Evolutionary conservation across 164 flowering plant species (phyloP), one percentile per base, ranked within the genome.

Genomic region (Warburgia ugandensis): DNA sequence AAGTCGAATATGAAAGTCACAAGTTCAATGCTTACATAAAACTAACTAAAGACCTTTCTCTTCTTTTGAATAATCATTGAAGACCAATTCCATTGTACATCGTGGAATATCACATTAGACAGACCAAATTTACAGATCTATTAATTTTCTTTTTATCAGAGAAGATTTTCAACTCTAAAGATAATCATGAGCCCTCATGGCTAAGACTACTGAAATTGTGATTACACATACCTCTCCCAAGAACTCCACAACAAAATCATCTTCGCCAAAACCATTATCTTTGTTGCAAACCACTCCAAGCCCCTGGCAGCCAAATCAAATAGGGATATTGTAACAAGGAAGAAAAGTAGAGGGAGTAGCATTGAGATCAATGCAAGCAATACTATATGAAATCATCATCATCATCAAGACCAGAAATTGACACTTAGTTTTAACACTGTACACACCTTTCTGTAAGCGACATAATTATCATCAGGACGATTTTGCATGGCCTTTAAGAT

Each of bases 211-310:
- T n/a, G n/a, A n/a, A n/a, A n/a, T n/a, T n/a, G n/a, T n/a, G n/a
- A n/a, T n/a, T n/a, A n/a, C 22, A 19, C 66, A 48, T 75, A 94
- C 99, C 90, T 94, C 99, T 54, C 99, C 99, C 62, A 94, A 59
- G 65, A 94, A 94, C 60, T 94, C 99, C 20, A 94, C 99, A 45
- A 94, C 92, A 77, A 94, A 94, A 71, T 94, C 99, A n/a, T 94
- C 97, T 56, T 72, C 74, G 7, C 71, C 71, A 71, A 94, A 84
- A 20, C 99, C 99, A 32, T 72, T 82, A 58, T 81, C 76, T 73
- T 78, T 89, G 71, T 94, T 82, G 73, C 99, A 94, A 46, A 94
- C 90, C 60, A 94, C 99, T 60, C 99, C 99, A 63, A 94, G 94
- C 50, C 99, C 99, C 99, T 94, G 60, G n/a, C n/a, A n/a, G n/a